Evolutionary conservation across 805 yeast species (phyloP).

Genomic region (Tetrapisispora pingtungensis): DNA sequence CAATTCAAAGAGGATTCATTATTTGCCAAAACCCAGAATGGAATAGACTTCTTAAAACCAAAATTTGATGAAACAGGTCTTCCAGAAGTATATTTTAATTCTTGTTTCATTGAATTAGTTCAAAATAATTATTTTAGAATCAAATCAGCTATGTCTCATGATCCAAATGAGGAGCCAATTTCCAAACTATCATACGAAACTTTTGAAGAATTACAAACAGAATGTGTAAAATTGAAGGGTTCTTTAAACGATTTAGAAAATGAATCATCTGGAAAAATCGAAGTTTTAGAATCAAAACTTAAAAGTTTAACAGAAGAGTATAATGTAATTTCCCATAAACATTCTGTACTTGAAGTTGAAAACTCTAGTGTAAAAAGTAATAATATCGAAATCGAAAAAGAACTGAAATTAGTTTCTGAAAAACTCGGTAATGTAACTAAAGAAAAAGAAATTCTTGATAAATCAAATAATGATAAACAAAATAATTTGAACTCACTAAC

Average conservation of each 20-base stretch:
- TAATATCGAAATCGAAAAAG: conserved; percentile 5
- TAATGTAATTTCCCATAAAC: conserved; percentile 5
- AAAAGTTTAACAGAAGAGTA: conserved; percentile 8
- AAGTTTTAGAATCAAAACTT: conserved; percentile 13
- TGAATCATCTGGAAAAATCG: conserved; percentile 16
- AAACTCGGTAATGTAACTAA: conserved; percentile 11
- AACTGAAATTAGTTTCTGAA: conserved; percentile 3
- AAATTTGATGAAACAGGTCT: conserved; percentile 73
- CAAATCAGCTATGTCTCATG: conserved; percentile 58
- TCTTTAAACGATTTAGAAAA: conserved; percentile 26
- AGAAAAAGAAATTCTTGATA: conserved; percentile 16
- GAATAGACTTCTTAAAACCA: conserved; percentile 39
- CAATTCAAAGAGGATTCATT: conserved; percentile 54
- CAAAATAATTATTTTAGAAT: conserved; percentile 64
- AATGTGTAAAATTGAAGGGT: conserved; percentile 27
- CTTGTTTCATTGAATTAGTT: conserved; percentile 51
- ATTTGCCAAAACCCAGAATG: conserved; percentile 46
- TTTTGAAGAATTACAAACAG: conserved; percentile 32
- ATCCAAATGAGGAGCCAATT: conserved; percentile 65
- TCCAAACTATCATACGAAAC: conserved; percentile 51
- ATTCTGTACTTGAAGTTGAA: conserved; percentile 11
- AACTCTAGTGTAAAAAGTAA: conserved; percentile 12
- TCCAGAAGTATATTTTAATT: conserved; percentile 70
- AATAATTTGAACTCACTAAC: conserved; percentile 28
- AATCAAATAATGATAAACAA: conserved; percentile 14